phyloP scores from a whole-genome alignment of 2,329 filamentous ascomycete genomes.

The Lasiodiplodia gonubiensis region DNA sequence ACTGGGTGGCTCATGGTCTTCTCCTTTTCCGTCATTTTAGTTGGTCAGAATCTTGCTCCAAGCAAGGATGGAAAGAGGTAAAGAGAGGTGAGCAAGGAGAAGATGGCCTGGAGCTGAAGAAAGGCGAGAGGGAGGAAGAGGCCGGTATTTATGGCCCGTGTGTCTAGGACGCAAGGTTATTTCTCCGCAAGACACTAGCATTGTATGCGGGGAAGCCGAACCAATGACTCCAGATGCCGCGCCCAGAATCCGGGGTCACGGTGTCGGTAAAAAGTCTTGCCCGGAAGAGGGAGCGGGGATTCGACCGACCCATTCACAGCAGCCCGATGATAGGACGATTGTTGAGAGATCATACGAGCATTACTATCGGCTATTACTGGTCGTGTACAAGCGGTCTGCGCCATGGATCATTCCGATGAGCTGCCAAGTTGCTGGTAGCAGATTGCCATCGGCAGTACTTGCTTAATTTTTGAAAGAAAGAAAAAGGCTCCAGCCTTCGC shows the following conservation, averaged over 20 bases:
- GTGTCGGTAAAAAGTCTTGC: slow-evolving; percentile 13
- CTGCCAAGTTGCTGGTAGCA: neutral
- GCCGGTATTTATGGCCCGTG: neutral
- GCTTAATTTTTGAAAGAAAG: neutral
- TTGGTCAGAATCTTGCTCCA: too few relatives aligned
- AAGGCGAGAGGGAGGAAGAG: neutral
- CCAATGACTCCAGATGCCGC: neutral
- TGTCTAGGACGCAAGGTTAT: neutral
- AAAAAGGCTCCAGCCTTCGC: neutral
- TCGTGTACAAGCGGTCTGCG: neutral
- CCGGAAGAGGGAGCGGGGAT: neutral
- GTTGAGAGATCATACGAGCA: neutral
- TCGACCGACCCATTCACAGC: neutral
- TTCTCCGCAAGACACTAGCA: neutral
- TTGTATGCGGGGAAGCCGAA: neutral
- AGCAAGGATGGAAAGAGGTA: neutral
- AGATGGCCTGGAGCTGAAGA: neutral
- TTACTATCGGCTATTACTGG: neutral
- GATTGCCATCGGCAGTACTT: neutral
- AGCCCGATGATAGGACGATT: neutral
- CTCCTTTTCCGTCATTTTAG: neutral
- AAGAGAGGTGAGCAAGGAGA: neutral
- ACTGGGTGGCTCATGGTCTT: neutral
- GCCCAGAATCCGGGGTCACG: neutral
- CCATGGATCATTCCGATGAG: neutral